Evolutionary conservation across 2,329 filamentous ascomycete species (phyloP).

Genomic region (Anthostomella pinea): DNA sequence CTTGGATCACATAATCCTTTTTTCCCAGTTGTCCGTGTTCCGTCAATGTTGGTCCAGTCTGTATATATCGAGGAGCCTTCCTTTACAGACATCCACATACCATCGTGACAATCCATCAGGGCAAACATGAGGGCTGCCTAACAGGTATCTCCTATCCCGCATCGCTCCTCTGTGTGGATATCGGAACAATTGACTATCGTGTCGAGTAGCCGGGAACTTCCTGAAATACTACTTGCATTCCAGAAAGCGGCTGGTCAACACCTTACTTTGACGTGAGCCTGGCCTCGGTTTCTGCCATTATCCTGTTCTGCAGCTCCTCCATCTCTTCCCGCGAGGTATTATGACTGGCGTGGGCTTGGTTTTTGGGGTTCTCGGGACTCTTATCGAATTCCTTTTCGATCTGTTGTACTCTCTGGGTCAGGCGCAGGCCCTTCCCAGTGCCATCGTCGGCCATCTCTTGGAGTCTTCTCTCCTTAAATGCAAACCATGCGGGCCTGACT

Average conservation of each 20-base stretch:
- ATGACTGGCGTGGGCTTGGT: slow-evolving; percentile 71
- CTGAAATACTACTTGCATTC: not conserved
- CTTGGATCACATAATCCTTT: too few relatives aligned
- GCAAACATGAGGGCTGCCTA: too few relatives aligned
- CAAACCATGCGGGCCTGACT: slow-evolving; percentile 80
- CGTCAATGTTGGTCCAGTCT: too few relatives aligned
- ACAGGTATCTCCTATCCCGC: too few relatives aligned
- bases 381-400: slow-evolving; percentile 93
- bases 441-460: slow-evolving; percentile 84
- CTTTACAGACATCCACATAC: too few relatives aligned
- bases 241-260: not conserved
- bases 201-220: not conserved
- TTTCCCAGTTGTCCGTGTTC: too few relatives aligned
- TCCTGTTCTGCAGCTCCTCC: slow-evolving; percentile 61
- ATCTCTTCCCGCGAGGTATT: slow-evolving; percentile 80
- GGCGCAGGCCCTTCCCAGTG: slow-evolving; percentile 65
- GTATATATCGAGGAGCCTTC: too few relatives aligned
- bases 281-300: slow-evolving; percentile 69
- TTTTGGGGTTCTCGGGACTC: slow-evolving; percentile 92
- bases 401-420: slow-evolving; percentile 80
- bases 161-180: too few relatives aligned
- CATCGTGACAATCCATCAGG: too few relatives aligned
- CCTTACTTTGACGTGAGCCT: slow-evolving; percentile 5
- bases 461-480: slow-evolving; percentile 77
- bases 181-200: too few relatives aligned